Evolutionary conservation across 2,329 filamentous ascomycete genomes (phyloP), one percentile per base, ranked within the genome.

Genomic region (Aspergillus intermedius): DNA sequence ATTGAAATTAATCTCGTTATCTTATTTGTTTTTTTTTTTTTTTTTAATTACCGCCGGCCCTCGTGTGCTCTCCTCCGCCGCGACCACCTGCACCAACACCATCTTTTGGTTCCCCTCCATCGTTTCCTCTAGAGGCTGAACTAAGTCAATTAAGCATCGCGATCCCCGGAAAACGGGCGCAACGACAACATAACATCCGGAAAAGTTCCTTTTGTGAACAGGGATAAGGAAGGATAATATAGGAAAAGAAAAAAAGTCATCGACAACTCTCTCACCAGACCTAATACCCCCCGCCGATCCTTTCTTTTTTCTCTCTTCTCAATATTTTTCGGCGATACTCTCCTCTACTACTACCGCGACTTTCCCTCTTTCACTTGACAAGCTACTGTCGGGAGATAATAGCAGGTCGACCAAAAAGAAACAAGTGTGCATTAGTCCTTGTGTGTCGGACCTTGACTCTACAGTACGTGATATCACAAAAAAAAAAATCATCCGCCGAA

Each of bases 131-230:
- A 66, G 66, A 57, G 60, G 59, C 57, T 54, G 56, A 54, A 65
- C 66, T 68, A 68, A 66, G 54, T 54, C 58, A 54, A 65, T 68
- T 69, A 68, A 69, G 66, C 66, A 67, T 66, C 65, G 53, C 46
- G 51, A 40, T 44, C 51, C 49, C 37, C 37, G 19, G 37, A 40
- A 19, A 40, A 15, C 15, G 17, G 19, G 15, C 17, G 7, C 19
- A 40, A 15, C 34, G 34, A 19, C 25, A 51, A 48, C 40, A 51
- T 52, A 51, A 49, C 51, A 49, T 52, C 51, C 57, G 61, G 58
- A 57, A 52, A 55, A 50, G 55, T 5, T 54, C 47, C 45, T 48
- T 43, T 53, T 50, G 35, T 51, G 50, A 47, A 44, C 45, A 30
- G 25, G 25, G 25, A 30, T 30, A 30, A 30, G 25, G 10, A 28